Base-by-base conservation (phyloP, 441 rosid species). In the Pelargonium australe region DNA sequence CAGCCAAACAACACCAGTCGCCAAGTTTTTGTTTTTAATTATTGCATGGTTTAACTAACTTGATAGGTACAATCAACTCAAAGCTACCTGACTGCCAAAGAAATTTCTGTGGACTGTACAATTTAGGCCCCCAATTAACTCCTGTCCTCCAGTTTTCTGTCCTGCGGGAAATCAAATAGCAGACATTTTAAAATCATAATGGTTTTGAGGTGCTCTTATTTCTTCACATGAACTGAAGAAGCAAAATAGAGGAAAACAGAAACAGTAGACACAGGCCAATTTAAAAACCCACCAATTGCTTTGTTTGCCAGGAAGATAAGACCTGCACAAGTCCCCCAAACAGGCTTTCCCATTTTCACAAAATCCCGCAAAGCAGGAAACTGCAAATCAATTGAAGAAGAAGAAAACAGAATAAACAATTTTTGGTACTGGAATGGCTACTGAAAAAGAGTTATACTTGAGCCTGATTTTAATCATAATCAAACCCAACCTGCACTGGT, bases 321-420 rank as follows among this genome's bases (percentile, higher is more conserved):
- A 74, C 96, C 97, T 0, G 99, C 97, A 41, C 97, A 94, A 44
- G 97, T 89, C 44, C 99, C 96, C 99, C 97, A 94, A 64, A 94
- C 97, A 57, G 96, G 99, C 75, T 87, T 94, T 37, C 97, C 96
- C 73, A 75, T 79, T 82, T 83, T 79, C 51, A 91, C 96, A 80
- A 88, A 89, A 70, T 85, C 92, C 2, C 92, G 90, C 80, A 94
- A 70, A 62, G 91, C 95, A 23, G 95, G 98, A 49, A 94, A 91
- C 98, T 94, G 79, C 66, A 31, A 5, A 67, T 34, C 20, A 12
- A 73, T 47, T 49, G 65, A 63, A 37, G 47, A 58, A 61, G 76
- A 55, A 7, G 31, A 64, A 10, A 45, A 2, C 28, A 12, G 45
- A 68, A 55, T 28, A 60, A 67, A n/a, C 0, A 12, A 53, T n/a